Evolutionary conservation across 2,329 filamentous ascomycete species (phyloP), one percentile per base, ranked within the genome.

Genomic region (Zopfia rhizophila): DNA sequence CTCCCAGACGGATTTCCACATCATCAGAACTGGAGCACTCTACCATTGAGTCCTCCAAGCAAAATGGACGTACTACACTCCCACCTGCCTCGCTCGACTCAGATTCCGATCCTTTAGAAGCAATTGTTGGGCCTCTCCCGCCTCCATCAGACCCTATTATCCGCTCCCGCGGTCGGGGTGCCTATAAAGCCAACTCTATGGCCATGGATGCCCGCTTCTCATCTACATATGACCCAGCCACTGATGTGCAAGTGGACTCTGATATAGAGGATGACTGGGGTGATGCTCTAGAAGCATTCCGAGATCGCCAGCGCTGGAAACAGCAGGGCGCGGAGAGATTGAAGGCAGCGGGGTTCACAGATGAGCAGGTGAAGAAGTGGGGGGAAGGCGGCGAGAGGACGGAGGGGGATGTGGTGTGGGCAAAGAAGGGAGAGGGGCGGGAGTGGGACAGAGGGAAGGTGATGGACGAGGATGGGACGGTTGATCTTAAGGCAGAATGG

Each of bases 181-280:
- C 61, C 6, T 54, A 62, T 29, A 69, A 66, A 47, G 47, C 54
- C 17, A 61, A 55, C 13, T 53, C 53, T 3, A 57, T 85, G 18
- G 85, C 82, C 7, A 95, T 97, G 55, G 91, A 97, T 63, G 78
- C 82, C 17, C 89, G 89, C 39, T 97, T 97, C 69, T 86, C 88
- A 1, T 76, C 84, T 1, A 81, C 72, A 13, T 87, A 87, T 58
- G 77, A 87, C 50, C 84, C 84, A 1, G 66, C 74, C 5, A 66
- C 75, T n/a, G 83, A 89, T 58, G 70, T 87, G 3, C 73, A 78
- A 27, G 72, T 77, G 30, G 53, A 69, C 50, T 68, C 76, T 2
- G 75, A 77, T 1, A 75, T 73, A 3, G 79, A 78, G 19, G 85
- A 87, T 50, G 84, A 90, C 48, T 96, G 91, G 91, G 88, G 90